Conservation (phyloP, 2,329 filamentous ascomycete species). For the Coniochaeta sp. region DNA sequence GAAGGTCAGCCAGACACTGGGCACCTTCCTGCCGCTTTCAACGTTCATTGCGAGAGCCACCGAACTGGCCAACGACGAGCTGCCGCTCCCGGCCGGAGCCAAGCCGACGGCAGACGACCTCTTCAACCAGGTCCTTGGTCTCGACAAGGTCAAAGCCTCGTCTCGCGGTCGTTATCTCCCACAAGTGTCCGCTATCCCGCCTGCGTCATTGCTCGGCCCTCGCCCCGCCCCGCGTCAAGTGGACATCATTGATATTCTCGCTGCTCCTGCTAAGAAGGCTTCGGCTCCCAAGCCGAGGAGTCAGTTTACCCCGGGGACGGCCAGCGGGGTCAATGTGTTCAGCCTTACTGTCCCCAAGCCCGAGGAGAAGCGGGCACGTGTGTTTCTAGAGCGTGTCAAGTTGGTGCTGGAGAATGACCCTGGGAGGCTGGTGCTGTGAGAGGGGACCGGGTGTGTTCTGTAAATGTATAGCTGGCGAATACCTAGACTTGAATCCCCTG, state of each 20-base stretch:
- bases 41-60: conserved; percentile 82
- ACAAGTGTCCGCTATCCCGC: conserved; percentile 55
- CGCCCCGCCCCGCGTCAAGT: conserved; percentile 29
- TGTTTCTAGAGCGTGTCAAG: conserved; percentile 85
- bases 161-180: conserved; percentile 62
- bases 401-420: conserved; percentile 73
- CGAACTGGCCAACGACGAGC: conserved; percentile 78
- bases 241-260: conserved; percentile 80
- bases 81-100: conserved; percentile 59
- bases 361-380: conserved; percentile 73
- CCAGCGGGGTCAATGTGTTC: conserved; percentile 65
- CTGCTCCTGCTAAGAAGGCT: conserved; percentile 25
- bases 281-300: conserved; percentile 16
- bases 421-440: conserved; percentile 60
- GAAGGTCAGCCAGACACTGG: conserved; percentile 68
- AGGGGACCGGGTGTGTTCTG: background rate
- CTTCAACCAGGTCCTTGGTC: conserved; percentile 80
- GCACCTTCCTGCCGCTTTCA: conserved; percentile 73
- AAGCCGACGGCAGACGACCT: conserved; percentile 71
- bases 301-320: conserved; percentile 34
- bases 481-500: background rate
- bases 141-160: conserved; percentile 38
- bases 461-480: background rate
- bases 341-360: conserved; percentile 69
- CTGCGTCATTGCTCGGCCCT: conserved; percentile 22